Evolutionary conservation across 2,329 filamentous ascomycete species (phyloP).

Genomic region (Pseudocercospora fijiensis): DNA sequence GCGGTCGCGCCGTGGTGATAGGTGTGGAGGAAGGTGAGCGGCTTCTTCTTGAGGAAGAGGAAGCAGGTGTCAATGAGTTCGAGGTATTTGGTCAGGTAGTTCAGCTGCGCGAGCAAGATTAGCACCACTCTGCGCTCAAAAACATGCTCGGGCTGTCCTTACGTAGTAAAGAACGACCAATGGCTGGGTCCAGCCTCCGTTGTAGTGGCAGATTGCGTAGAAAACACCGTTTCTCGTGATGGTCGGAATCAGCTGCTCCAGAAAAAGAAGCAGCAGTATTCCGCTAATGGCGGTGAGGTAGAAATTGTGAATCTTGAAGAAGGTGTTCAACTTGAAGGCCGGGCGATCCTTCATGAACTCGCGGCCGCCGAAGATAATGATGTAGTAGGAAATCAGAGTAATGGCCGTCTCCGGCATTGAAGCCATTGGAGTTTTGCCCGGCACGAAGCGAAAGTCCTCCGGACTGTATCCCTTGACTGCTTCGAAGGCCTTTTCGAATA

Average conservation of each 20-base stretch:
- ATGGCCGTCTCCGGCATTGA: conserved; percentile 79
- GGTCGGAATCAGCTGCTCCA: conserved; percentile 87
- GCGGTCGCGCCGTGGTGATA: conserved; percentile 98
- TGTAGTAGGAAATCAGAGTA: conserved; percentile 85
- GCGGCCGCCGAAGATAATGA: conserved; percentile 87
- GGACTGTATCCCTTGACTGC: conserved; percentile 75
- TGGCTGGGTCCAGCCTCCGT: conserved; percentile 90
- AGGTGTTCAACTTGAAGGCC: conserved; percentile 79
- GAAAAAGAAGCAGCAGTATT: conserved; percentile 76
- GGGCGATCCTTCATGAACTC: conserved; percentile 86
- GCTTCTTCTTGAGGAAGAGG: conserved; percentile 99
- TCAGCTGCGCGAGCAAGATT: conserved; percentile 62
- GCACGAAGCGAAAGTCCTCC: conserved; percentile 79
- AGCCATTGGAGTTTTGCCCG: conserved; percentile 82
- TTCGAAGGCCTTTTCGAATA: conserved; percentile 86
- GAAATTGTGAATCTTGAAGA: conserved; percentile 97
- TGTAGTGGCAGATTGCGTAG: conserved; percentile 75
- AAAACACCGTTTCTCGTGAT: conserved; percentile 80
- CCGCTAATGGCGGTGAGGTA: conserved; percentile 84
- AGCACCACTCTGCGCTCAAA: neutral
- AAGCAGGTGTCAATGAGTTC: conserved; percentile 95
- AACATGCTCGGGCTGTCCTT: conserved; percentile 43
- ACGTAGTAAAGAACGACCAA: conserved; percentile 97
- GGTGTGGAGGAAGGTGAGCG: conserved; percentile 96
- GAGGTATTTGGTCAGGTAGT: conserved; percentile 97